These are phyloP conservation scores for Talaromyces piceae DNA, from an alignment of 2,329 filamentous ascomycete species.

Conservation along the genomic window DNA sequence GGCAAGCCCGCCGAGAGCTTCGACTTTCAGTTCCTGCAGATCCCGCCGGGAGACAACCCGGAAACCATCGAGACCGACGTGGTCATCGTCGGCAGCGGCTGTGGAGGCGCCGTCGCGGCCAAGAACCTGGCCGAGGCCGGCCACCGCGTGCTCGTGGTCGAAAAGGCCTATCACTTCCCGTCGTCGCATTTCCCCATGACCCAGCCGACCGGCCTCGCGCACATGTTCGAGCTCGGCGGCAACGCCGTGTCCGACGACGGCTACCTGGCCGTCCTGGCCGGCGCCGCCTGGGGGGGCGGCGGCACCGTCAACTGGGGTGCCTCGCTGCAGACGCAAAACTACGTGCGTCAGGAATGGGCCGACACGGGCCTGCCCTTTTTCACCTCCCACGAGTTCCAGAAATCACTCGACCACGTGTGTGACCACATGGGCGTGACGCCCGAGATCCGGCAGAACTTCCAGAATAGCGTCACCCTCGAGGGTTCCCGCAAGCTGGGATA, in stretches of 20 bases:
- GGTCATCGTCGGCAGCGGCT: conserved; percentile 79
- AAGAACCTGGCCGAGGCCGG: conserved; percentile 74
- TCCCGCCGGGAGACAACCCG: conserved; percentile 45
- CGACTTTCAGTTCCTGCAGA: conserved; percentile 51
- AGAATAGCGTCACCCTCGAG: conserved; percentile 66
- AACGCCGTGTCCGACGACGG: conserved; percentile 49
- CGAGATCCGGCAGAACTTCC: conserved; percentile 64
- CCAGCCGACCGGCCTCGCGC: conserved; percentile 50
- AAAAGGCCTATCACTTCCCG: conserved; percentile 72
- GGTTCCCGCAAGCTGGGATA: conserved; percentile 68
- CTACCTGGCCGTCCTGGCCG: conserved; percentile 56
- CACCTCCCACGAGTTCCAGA: conserved; percentile 64
- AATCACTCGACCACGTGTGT: conserved; percentile 72
- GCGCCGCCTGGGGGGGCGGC: conserved; percentile 74
- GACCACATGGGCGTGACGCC: conserved; percentile 67
- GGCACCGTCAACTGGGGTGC: conserved; percentile 82
- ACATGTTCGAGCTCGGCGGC: conserved; percentile 65
- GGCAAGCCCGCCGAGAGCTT: conserved; percentile 45
- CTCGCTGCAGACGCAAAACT: conserved; percentile 61
- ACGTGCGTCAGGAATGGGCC: conserved; percentile 76
- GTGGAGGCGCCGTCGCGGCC: conserved; percentile 73
- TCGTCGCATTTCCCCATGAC: conserved; percentile 68
- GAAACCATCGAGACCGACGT: conserved; percentile 69
- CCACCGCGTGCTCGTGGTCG: conserved; percentile 68
- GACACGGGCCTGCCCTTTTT: conserved; percentile 63